Conservation (phyloP, 345 rosid species). For the Passiflora organensis region DNA sequence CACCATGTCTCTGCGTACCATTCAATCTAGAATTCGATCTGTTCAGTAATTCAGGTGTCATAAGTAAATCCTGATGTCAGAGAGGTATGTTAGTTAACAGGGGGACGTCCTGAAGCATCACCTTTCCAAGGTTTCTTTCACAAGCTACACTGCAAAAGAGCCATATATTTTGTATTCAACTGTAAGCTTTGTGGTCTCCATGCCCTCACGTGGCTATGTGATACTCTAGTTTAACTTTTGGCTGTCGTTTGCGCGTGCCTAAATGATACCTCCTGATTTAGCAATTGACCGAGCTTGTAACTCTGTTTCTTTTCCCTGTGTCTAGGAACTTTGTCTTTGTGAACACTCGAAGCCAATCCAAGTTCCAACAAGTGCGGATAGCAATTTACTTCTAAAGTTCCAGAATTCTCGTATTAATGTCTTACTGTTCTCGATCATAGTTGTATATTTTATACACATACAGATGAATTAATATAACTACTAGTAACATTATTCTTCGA, state of each 20-base stretch:
- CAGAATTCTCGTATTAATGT: too few relatives aligned
- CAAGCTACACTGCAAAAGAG: constrained; percentile 9
- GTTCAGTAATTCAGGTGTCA: constrained; percentile 16
- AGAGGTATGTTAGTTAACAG: constrained; percentile 5
- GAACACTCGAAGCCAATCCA: too few relatives aligned
- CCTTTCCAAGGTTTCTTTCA: constrained; percentile 35
- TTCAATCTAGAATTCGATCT: constrained; percentile 31
- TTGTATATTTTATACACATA: too few relatives aligned
- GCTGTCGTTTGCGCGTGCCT: constrained; percentile 1
- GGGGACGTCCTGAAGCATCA: constrained; percentile 15
- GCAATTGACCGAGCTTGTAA: constrained; percentile 17
- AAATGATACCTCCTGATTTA: constrained; percentile 13
- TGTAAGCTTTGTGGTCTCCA: constrained; percentile 14
- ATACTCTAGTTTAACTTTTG: not conserved
- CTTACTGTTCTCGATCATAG: too few relatives aligned
- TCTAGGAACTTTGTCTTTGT: too few relatives aligned
- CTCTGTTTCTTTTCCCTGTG: constrained; percentile 4
- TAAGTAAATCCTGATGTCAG: constrained; percentile 5
- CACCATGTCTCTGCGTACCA: constrained; percentile 26
- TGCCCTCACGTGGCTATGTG: constrained; percentile 18
- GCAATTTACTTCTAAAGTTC: too few relatives aligned
- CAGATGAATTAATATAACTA: too few relatives aligned
- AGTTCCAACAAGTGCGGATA: too few relatives aligned
- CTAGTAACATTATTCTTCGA: too few relatives aligned
- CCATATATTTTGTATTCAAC: constrained; percentile 1